Evolutionary conservation across 2,329 filamentous ascomycete species (phyloP).

Genomic region (Neofusicoccum cordaticola): DNA sequence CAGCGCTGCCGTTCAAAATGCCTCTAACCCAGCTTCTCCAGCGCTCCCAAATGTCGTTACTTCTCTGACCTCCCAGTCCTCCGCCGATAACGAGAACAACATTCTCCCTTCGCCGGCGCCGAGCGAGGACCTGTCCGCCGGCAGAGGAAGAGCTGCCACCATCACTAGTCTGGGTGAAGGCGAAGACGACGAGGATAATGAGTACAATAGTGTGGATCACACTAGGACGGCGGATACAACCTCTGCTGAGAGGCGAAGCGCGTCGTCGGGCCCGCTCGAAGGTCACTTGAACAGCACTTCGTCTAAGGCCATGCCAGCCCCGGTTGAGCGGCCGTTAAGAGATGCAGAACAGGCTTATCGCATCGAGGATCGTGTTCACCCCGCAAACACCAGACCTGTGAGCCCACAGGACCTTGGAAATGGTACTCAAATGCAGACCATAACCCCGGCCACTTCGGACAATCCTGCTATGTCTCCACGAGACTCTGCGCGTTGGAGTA

Average conservation of each 20-base stretch:
- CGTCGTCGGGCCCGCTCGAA: not conserved
- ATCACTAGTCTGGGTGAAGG: not conserved
- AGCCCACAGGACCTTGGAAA: not conserved
- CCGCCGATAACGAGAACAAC: slow-evolving; percentile 21
- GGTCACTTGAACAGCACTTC: not conserved
- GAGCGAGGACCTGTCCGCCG: slow-evolving; percentile 51
- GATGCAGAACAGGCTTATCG: not conserved
- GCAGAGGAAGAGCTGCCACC: not conserved
- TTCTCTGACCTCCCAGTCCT: not conserved
- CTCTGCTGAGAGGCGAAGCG: not conserved
- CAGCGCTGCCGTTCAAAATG: not conserved
- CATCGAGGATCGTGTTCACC: not conserved
- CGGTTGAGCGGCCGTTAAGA: not conserved
- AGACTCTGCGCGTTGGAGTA: not conserved
- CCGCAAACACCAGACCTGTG: not conserved
- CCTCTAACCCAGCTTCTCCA: slow-evolving; percentile 35
- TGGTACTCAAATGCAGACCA: not conserved
- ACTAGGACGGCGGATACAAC: not conserved
- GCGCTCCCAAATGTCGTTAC: slow-evolving; percentile 30
- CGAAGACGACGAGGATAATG: not conserved
- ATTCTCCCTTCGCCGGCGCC: slow-evolving; percentile 62
- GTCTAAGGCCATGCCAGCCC: not conserved
- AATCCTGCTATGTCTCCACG: not conserved
- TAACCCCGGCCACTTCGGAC: not conserved
- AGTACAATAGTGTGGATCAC: not conserved